Evolutionary conservation across 2,329 filamentous ascomycete genomes (phyloP), one percentile per base, ranked within the genome.

Genomic region (Fusarium camptoceras): DNA sequence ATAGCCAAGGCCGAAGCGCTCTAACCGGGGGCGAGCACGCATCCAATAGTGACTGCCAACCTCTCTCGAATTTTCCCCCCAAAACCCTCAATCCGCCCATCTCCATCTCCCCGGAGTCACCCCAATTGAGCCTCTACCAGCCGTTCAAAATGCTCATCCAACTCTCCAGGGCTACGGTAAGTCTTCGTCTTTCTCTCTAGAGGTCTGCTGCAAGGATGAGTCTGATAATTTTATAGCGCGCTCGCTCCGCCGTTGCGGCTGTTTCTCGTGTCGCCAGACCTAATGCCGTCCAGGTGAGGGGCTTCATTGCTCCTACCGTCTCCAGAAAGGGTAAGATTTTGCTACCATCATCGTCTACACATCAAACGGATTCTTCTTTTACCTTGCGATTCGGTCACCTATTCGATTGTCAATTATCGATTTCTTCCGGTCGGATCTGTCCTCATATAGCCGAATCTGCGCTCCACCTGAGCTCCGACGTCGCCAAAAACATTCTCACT

Each of bases 281-380:
- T 68, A 77, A 77, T 77, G 74, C 83, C 74, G 80, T 81, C 78
- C 84, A 85, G 79, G 80, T 81, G 78, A 85, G 87, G 78, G 82
- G 82, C 77, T 89, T 89, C 79, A 87, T 89, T 76, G 86, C 84
- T 76, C 87, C 87, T 68, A 89, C 87, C 55, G 83, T 88, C 74
- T 86, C 87, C 71, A 84, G 87, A 79, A 84, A 86, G 86, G 87
- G 87, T 89, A 86, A 81, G 87, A 82, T 64, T 31, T 50, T 43
- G 49, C 61, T 53, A 39, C 51, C 55, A 24, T 48, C 42, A n/a
- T 34, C 25, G 27, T 54, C 47, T 56, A 41, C 37, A 51, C 25
- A 25, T 41, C 22, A 27, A 44, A 25, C 20, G 31, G 43, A 41
- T 20, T 28, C 18, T 34, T 39, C 24, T 51, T 42, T 42, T 47